phyloP scores from a whole-genome alignment of 2,329 filamentous ascomycete genomes.

The Fusarium begoniae region DNA sequence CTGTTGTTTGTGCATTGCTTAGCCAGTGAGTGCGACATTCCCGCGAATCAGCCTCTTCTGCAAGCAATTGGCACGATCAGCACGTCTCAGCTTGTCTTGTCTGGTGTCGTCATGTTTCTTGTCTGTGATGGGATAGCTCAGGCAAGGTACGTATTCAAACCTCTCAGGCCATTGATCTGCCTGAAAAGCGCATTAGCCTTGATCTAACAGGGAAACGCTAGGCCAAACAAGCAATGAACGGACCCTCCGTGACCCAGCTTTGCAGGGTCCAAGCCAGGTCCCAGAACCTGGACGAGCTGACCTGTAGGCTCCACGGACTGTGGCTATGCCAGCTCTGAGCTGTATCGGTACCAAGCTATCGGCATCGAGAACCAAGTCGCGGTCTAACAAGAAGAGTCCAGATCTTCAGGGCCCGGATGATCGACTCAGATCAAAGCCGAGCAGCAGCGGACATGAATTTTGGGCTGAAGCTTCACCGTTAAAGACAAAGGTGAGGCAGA shows the following conservation, averaged over 20 bases:
- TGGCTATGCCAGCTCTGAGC: conserved; percentile 32
- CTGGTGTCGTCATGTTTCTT: conserved; percentile 28
- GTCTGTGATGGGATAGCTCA: conserved; percentile 14
- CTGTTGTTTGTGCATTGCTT: conserved; percentile 25
- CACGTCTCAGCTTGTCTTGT: conserved; percentile 14
- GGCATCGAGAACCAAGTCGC: conserved; percentile 12
- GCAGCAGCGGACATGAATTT: not conserved
- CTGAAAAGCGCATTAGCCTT: conserved; percentile 41
- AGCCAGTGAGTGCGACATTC: conserved; percentile 13
- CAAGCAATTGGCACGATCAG: conserved; percentile 25
- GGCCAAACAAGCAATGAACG: conserved; percentile 20
- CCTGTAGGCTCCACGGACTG: conserved; percentile 19
- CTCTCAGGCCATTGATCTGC: conserved; percentile 29
- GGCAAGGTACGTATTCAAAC: conserved; percentile 25
- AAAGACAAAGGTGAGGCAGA: not conserved
- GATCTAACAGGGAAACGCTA: conserved; percentile 35
- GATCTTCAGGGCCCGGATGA: not conserved
- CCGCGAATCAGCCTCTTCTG: conserved; percentile 23
- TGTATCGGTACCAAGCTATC: conserved; percentile 8
- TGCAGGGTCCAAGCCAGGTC: conserved; percentile 39
- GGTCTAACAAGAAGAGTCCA: conserved; percentile 8
- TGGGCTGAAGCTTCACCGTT: not conserved
- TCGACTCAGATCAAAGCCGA: not conserved
- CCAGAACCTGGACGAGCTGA: conserved; percentile 40
- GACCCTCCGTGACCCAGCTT: conserved; percentile 33